A percentile compares a stretch with the other conserved stretches of the same genome.
These are phyloP conservation scores for Lachancea nothofagi DNA, from an alignment of 805 yeast genomes.

Conservation along the genomic window DNA sequence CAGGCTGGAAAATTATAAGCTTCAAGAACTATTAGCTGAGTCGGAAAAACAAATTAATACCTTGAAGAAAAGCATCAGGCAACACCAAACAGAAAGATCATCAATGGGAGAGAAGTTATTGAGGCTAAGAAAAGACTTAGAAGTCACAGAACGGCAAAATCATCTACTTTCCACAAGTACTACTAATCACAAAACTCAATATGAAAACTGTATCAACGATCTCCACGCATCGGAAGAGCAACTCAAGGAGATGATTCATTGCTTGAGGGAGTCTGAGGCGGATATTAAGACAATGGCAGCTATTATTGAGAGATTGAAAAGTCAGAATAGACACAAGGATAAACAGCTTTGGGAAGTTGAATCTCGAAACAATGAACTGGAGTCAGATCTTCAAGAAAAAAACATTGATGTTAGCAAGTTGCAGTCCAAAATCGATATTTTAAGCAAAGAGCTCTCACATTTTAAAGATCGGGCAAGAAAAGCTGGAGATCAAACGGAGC, in stretches of 20 bases:
- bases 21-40: slow-evolving; percentile 47
- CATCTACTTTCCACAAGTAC: slow-evolving; percentile 49
- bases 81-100: slow-evolving; percentile 35
- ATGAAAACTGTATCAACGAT: slow-evolving; percentile 68
- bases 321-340: slow-evolving; percentile 47
- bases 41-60: slow-evolving; percentile 39
- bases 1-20: slow-evolving; percentile 37
- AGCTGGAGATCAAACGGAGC: slow-evolving; percentile 40
- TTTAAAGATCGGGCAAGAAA: slow-evolving; percentile 42
- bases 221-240: slow-evolving; percentile 77
- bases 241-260: slow-evolving; percentile 43
- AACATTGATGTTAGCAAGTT: slow-evolving; percentile 47
- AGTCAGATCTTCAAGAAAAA: slow-evolving; percentile 51
- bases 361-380: slow-evolving; percentile 45
- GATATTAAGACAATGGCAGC: slow-evolving; percentile 53
- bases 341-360: slow-evolving; percentile 51
- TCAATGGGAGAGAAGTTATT: slow-evolving; percentile 37
- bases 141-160: slow-evolving; percentile 51
- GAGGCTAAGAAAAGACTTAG: slow-evolving; percentile 50
- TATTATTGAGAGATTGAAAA: slow-evolving; percentile 47
- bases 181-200: slow-evolving; percentile 59
- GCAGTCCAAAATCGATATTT: slow-evolving; percentile 42
- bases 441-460: slow-evolving; percentile 53
- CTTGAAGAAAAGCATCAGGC: slow-evolving; percentile 39
- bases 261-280: slow-evolving; percentile 43